A percentile compares a stretch with the other conserved stretches of the same genome.
phyloP scores from a whole-genome alignment of 768 basidiomycete genomes.

The Chlorophyllum brunneum region DNA sequence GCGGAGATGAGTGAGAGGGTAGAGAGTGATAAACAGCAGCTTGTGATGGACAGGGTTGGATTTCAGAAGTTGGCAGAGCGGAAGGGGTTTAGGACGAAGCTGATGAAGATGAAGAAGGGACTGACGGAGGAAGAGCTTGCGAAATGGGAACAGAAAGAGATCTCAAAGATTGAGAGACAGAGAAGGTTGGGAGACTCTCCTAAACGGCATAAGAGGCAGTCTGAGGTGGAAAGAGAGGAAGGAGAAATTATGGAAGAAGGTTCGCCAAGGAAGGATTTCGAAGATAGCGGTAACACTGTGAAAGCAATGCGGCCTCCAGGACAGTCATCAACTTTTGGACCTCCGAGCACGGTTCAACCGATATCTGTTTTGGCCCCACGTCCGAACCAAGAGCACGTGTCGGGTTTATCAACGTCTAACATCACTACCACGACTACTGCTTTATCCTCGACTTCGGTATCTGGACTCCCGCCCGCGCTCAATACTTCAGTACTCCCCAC shows the following conservation, averaged over 20 bases:
- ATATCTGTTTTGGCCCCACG: not conserved
- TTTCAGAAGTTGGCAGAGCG: constrained; percentile 29
- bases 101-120: constrained; percentile 27
- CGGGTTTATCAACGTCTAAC: not conserved
- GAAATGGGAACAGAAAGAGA: constrained; percentile 16
- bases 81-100: constrained; percentile 25
- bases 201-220: not conserved
- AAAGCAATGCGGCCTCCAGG: no score
- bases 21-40: no score
- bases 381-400: not conserved
- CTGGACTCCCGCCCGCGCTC: not conserved
- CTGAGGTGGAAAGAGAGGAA: not conserved
- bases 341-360: not conserved
- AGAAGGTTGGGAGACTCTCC: not conserved
- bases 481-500: not conserved
- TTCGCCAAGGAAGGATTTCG: not conserved
- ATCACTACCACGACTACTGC: not conserved
- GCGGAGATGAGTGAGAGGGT: constrained; percentile 4
- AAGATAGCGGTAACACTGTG: no score
- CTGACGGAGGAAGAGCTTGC: constrained; percentile 19
- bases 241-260: not conserved
- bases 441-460: not conserved
- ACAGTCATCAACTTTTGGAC: not conserved
- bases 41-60: not conserved
- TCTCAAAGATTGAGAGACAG: constrained; percentile 18